phyloP scores from a whole-genome alignment of 1,139 yeast species.

The Blastobotrys persicus region DNA sequence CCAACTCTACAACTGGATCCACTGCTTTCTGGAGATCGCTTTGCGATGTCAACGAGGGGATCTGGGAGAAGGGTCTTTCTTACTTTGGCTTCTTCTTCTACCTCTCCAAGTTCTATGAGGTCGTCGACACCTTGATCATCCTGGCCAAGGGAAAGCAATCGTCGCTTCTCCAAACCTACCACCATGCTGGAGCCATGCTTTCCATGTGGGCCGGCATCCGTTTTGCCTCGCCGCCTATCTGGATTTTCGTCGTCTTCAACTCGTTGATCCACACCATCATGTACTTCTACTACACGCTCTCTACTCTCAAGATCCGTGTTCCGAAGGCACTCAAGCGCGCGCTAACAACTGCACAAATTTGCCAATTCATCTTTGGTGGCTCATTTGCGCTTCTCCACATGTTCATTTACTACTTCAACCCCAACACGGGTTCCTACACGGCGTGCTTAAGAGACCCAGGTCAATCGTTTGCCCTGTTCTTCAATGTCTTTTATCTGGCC shows the following conservation, averaged over 20 bases:
- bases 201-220: constrained; percentile 83
- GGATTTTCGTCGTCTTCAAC: constrained; percentile 80
- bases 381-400: constrained; percentile 62
- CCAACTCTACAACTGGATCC: constrained; percentile 1
- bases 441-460: constrained; percentile 60
- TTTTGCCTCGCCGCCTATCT: constrained; percentile 70
- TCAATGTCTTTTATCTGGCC: constrained; percentile 64
- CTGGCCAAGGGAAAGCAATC: constrained; percentile 69
- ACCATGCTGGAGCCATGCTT: constrained; percentile 80
- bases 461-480: constrained; percentile 59
- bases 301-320: constrained; percentile 59
- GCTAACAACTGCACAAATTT: constrained; percentile 66
- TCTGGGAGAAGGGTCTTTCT: constrained; percentile 56
- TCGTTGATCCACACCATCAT: constrained; percentile 73
- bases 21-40: constrained; percentile 54
- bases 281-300: constrained; percentile 69
- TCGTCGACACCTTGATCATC: constrained; percentile 65
- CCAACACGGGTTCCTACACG: constrained; percentile 44
- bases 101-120: constrained; percentile 70
- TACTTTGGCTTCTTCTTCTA: constrained; percentile 68
- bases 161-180: constrained; percentile 68
- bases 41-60: constrained; percentile 61
- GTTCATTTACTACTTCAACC: constrained; percentile 59
- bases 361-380: constrained; percentile 71
- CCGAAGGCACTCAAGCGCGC: constrained; percentile 58